A percentile compares a stretch with the other conserved stretches of the same genome.
phyloP scores from a whole-genome alignment of 2,329 filamentous ascomycete genomes.

The Ceratocystis cacaofunesta region DNA sequence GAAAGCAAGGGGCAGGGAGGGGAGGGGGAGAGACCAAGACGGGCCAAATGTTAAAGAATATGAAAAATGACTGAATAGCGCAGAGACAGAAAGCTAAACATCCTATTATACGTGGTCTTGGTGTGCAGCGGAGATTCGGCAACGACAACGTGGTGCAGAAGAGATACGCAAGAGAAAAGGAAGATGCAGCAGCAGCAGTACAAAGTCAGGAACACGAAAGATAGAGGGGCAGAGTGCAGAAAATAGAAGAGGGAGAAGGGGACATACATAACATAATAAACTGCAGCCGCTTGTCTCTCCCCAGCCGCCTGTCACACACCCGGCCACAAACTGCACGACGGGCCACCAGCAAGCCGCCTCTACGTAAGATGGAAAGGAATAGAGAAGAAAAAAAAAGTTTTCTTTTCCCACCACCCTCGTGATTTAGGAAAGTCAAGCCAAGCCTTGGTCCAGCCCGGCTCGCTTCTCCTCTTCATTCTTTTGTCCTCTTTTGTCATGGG shows the following conservation, averaged over 20 bases:
- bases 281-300: not conserved
- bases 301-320: not conserved
- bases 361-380: not conserved
- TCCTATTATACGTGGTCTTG: not conserved
- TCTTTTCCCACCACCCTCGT: not conserved
- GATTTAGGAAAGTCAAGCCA: not conserved
- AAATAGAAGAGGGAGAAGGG: not conserved
- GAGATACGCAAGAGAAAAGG: not conserved
- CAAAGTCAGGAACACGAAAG: not conserved
- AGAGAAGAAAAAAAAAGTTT: not conserved
- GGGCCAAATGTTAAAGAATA: not conserved
- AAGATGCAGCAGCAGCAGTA: not conserved
- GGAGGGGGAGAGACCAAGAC: not conserved
- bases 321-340: no score
- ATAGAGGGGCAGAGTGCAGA: not conserved
- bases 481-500: constrained; percentile 5
- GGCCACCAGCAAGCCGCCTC: no score
- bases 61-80: not conserved
- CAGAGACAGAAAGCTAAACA: constrained; percentile 5
- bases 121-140: not conserved
- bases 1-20: not conserved
- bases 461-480: not conserved
- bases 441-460: not conserved
- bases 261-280: not conserved
- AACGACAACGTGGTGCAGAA: not conserved